phyloP scores from a whole-genome alignment of 352 stramenopile species.

The Pythium sukuiense region DNA sequence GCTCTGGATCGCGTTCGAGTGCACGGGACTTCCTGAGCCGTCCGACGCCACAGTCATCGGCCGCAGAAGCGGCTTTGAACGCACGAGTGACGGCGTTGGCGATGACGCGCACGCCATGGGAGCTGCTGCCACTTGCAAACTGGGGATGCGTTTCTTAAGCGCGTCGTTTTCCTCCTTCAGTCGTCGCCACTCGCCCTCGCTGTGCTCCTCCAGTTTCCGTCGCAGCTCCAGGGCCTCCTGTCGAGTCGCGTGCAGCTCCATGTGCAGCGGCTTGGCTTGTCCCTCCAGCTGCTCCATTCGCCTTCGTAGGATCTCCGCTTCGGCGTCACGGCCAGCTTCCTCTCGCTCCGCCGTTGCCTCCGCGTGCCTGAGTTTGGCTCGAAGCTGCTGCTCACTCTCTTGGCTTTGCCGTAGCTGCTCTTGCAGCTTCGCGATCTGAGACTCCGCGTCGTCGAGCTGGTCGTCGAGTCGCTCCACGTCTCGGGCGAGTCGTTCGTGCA shows the following conservation, averaged over 20 bases:
- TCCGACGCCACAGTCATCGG: constrained; percentile 31
- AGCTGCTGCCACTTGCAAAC: neutral
- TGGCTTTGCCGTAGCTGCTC: neutral
- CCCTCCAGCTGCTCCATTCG: constrained; percentile 32
- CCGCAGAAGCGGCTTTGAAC: constrained; percentile 5
- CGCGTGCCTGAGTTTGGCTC: neutral
- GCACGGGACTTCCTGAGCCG: neutral
- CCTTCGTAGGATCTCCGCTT: constrained; percentile 57
- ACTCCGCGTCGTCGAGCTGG: constrained; percentile 37
- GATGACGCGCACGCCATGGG: neutral
- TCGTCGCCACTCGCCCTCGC: neutral
- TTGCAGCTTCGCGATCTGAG: constrained; percentile 26
- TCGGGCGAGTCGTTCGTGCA: constrained; percentile 33
- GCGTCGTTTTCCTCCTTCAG: constrained; percentile 9
- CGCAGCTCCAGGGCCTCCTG: constrained; percentile 6
- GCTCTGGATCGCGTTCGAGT: constrained; percentile 43
- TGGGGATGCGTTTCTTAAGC: neutral
- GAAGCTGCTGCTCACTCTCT: constrained; percentile 26
- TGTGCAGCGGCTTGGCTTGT: constrained; percentile 29
- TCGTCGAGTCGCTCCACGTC: constrained; percentile 36
- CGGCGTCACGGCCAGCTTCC: constrained; percentile 27
- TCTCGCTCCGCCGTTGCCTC: neutral
- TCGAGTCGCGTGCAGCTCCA: constrained; percentile 31
- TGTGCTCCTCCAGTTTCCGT: constrained; percentile 3
- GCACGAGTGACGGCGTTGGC: constrained; percentile 22